A percentile compares a stretch with the other conserved stretches of the same genome.
Evolutionary conservation across 2,329 filamentous ascomycete genomes (phyloP).

Genomic region (Fusarium humuli): DNA sequence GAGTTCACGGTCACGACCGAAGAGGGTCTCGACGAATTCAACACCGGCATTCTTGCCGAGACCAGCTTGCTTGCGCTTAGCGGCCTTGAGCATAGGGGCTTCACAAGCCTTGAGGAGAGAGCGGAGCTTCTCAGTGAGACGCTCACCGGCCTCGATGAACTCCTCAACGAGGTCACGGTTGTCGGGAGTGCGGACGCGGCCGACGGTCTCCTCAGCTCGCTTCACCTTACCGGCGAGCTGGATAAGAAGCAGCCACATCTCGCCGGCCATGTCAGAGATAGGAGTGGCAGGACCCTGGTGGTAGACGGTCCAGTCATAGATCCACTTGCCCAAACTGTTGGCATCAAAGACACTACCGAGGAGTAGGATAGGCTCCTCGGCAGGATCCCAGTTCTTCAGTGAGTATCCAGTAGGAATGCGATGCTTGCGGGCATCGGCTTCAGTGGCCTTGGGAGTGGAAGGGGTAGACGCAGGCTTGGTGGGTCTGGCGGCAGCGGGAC

Average conservation of each 20-base stretch:
- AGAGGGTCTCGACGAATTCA: conserved; percentile 96
- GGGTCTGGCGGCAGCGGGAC: conserved; percentile 53
- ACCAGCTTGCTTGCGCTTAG: conserved; percentile 73
- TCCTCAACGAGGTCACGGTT: conserved; percentile 86
- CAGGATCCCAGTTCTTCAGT: conserved; percentile 97
- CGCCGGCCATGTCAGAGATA: conserved; percentile 90
- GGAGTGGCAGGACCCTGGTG: conserved; percentile 84
- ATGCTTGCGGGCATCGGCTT: conserved; percentile 70
- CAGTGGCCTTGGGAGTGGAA: conserved; percentile 63
- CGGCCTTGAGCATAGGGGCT: conserved; percentile 91
- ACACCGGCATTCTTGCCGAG: conserved; percentile 93
- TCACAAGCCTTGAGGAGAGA: conserved; percentile 91
- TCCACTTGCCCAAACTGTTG: conserved; percentile 98
- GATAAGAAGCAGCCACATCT: conserved; percentile 95
- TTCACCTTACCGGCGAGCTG: conserved; percentile 95
- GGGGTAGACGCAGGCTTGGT: conserved; percentile 48
- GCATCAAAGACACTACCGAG: conserved; percentile 96
- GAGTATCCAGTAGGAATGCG: conserved; percentile 91
- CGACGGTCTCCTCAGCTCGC: conserved; percentile 82
- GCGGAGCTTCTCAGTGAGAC: conserved; percentile 86
- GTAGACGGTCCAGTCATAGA: conserved; percentile 99
- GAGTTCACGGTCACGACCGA: conserved; percentile 89
- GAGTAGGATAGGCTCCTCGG: conserved; percentile 91
- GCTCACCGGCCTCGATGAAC: conserved; percentile 89
- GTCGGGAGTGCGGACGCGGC: conserved; percentile 77